phyloP scores from a whole-genome alignment of 1,284 basidiomycete genomes.

The Rhodotorula sp. region DNA sequence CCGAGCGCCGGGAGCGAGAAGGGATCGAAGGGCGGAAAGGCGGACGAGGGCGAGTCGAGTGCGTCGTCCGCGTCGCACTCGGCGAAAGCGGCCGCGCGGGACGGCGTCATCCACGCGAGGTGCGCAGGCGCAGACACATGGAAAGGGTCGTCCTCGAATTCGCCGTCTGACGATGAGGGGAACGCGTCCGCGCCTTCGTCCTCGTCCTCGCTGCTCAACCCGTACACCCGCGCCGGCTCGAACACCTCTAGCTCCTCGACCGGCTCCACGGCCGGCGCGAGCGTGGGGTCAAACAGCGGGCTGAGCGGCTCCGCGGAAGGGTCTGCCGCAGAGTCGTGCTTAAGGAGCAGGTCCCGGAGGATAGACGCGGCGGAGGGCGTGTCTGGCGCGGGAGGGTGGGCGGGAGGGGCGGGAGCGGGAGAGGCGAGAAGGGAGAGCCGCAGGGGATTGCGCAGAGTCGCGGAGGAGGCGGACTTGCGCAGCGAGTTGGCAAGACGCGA shows the following conservation, averaged over 20 bases:
- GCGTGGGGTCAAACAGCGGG: slow-evolving; percentile 1
- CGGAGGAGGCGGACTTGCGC: slow-evolving; percentile 5
- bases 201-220: not conserved
- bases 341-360: slow-evolving; percentile 13
- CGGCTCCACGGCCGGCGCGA: not conserved
- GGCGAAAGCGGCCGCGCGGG: not conserved
- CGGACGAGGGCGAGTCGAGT: not conserved
- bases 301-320: slow-evolving; percentile 3
- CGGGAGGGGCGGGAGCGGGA: not conserved
- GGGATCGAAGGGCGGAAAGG: slow-evolving; percentile 16
- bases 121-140: not conserved
- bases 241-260: not conserved
- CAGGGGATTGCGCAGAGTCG: slow-evolving; percentile 10
- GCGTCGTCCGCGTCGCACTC: too few species aligned
- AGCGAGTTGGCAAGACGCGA: slow-evolving; percentile 11
- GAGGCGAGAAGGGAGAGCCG: not conserved
- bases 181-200: not conserved
- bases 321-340: slow-evolving; percentile 8
- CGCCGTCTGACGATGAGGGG: not conserved
- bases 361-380: not conserved
- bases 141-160: slow-evolving; percentile 16
- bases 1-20: not conserved
- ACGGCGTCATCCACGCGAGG: slow-evolving; percentile 10
- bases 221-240: not conserved
- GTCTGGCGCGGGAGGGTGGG: not conserved